Base-by-base conservation (phyloP, 176 grass and related monocot species). In the Microstegium vimineum region DNA sequence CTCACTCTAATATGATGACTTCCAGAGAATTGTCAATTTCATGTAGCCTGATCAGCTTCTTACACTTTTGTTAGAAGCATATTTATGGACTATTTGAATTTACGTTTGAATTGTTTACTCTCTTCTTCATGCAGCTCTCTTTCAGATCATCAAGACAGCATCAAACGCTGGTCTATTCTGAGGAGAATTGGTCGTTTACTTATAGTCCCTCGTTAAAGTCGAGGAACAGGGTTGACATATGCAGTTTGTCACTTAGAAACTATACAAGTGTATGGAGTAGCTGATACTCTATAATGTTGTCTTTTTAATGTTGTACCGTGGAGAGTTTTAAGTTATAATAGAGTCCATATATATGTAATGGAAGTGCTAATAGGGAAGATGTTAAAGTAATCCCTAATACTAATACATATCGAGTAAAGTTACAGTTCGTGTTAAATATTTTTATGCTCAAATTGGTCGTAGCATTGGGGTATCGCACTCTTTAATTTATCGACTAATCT, bases 111-210 rank as follows among this genome's bases (percentile, higher is more conserved):
- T 82, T 85, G 33, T 59, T 30, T 38, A 37, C 28, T 34, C n/a
- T 90, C 42, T 36, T 69, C 22, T 85, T 73, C 57, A 43, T 90
- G 89, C 91, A 97, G 94, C 94, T 81, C 80, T 97, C 32, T 97
- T 97, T 74, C 94, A 97, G 89, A 97, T 97, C 84, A 94, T 94
- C 86, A 97, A 85, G 89, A 93, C 94, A 78, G 94, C 94, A 43
- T 74, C 89, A 87, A 90, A 41, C 34, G 76, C 82, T 36, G 89
- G 94, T 25, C 1, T 82, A 4, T 82, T 90, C 67, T 90, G 67
- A 90, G 81, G 30, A 83, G 35, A 72, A 30, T 36, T 36, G 26
- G 45, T 27, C 16, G 5, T n/a, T 38, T 27, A 17, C 66, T 75
- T 82, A 73, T 66, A 78, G 49, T 12, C 38, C 45, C 13, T 20